phyloP scores from a whole-genome alignment of 768 basidiomycete species.

The Baorangia bicolor region DNA sequence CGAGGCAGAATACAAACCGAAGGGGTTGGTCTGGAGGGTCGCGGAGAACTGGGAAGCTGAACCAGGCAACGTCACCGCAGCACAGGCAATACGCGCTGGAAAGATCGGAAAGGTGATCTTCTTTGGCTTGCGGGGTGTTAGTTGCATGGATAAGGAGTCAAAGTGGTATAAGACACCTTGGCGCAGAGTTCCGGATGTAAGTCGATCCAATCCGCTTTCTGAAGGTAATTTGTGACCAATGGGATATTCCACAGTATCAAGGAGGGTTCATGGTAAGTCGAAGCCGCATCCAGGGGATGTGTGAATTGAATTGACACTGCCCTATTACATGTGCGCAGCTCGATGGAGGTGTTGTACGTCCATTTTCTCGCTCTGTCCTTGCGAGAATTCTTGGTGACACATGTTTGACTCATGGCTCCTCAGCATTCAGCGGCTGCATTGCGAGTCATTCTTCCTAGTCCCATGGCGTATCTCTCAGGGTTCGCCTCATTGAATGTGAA shows the following conservation, averaged over 20 bases:
- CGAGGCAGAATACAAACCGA: constrained; percentile 59
- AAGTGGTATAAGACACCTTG: constrained; percentile 84
- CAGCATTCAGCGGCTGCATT: constrained; percentile 70
- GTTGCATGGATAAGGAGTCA: constrained; percentile 55
- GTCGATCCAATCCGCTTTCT: constrained; percentile 25
- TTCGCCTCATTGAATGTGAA: constrained; percentile 68
- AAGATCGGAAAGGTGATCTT: constrained; percentile 71
- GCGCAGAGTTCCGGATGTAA: constrained; percentile 78
- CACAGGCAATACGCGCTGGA: constrained; percentile 49
- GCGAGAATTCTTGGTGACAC: not conserved
- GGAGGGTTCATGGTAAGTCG: constrained; percentile 75
- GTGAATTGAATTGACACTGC: not conserved
- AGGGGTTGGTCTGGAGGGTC: constrained; percentile 75
- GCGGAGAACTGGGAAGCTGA: constrained; percentile 79
- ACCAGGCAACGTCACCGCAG: constrained; percentile 47
- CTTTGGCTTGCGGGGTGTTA: constrained; percentile 58
- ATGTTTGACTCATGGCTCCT: not conserved
- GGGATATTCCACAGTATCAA: constrained; percentile 51
- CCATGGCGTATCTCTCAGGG: constrained; percentile 56
- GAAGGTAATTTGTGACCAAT: not conserved
- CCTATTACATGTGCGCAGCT: constrained; percentile 42
- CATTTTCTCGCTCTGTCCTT: not conserved
- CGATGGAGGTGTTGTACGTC: constrained; percentile 74
- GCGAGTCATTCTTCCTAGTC: constrained; percentile 54
- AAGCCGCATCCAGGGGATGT: not conserved